These are phyloP conservation scores for Claviceps maximensis DNA, from an alignment of 2,329 filamentous ascomycete species.

Conservation along the genomic window DNA sequence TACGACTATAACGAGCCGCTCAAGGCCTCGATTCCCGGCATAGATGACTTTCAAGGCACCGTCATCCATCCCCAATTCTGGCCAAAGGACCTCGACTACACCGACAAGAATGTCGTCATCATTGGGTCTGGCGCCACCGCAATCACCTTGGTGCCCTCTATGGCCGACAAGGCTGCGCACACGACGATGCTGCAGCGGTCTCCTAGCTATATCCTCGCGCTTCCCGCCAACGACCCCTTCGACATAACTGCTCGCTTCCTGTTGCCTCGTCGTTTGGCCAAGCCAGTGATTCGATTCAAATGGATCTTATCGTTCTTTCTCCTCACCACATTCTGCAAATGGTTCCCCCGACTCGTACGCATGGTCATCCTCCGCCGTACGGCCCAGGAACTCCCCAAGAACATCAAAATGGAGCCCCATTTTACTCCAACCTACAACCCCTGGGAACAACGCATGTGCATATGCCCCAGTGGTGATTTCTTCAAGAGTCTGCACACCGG, in stretches of 20 bases:
- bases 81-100: slow-evolving; percentile 51
- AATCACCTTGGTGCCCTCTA: slow-evolving; percentile 55
- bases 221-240: slow-evolving; percentile 24
- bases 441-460: slow-evolving; percentile 62
- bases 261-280: slow-evolving; percentile 32
- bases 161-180: slow-evolving; percentile 47
- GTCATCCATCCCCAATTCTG: slow-evolving; percentile 62
- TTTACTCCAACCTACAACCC: slow-evolving; percentile 50
- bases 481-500: slow-evolving; percentile 27
- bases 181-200: slow-evolving; percentile 70
- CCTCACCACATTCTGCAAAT: slow-evolving; percentile 12
- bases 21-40: slow-evolving; percentile 45
- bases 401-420: slow-evolving; percentile 40
- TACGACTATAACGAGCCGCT: slow-evolving; percentile 55
- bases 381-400: slow-evolving; percentile 33
- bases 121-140: slow-evolving; percentile 67
- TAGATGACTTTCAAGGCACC: slow-evolving; percentile 49
- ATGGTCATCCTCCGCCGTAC: slow-evolving; percentile 32
- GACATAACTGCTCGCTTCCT: slow-evolving; percentile 23
- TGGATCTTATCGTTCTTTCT: slow-evolving; percentile 36
- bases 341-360: slow-evolving; percentile 36
- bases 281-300: slow-evolving; percentile 32
- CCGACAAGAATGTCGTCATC: slow-evolving; percentile 52
- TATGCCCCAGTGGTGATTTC: slow-evolving; percentile 41
- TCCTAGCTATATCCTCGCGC: slow-evolving; percentile 51